Evolutionary conservation across 768 basidiomycete species (phyloP), one percentile per base, ranked within the genome.

Genomic region (Russula brevipes): DNA sequence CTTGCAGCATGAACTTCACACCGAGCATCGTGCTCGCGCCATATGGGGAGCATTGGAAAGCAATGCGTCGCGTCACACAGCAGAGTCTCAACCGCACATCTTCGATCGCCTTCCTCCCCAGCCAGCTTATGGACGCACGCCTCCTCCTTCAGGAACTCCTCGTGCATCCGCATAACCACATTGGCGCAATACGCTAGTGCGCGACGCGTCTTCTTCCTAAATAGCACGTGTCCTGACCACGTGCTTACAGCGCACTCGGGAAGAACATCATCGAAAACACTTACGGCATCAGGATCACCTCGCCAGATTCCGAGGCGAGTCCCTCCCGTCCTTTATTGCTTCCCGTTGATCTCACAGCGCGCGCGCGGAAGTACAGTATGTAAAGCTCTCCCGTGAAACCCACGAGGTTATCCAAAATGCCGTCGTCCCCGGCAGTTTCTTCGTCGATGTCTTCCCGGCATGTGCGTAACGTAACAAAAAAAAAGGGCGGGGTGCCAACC

Each of bases 401-500:
- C 65, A 66, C 53, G 65, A 66, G 36, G 65, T 66, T 24, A 66
- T 66, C 31, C 65, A 66, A 46, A 66, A 66, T 49, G 65, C 65
- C 56, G 66, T 65, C 50, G 33, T 65, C 31, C 66, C 66, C 54
- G 66, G 66, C 30, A 66, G 64, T 50, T 66, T 66, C 58, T 60
- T 66, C 5, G 66, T 66, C 7, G 66, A 66, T 50, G 54, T 57
- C 39, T 65, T 66, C 44, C 66, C 66, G 1, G 54, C 63, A 7
- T 24, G 65, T 66, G 47, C 57, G 65, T 63, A 31, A 52, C 56
- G 7, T 9, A 19, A 11, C 2, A 31, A 8, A 16, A 42, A 11
- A 24, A 24, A 24, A 24, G 24, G 24, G 24, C 24, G 24, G 24
- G 24, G 24, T 12, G 4, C 19, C 38, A 31, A 45, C 30, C 2